phyloP scores from a whole-genome alignment of 1,139 yeast species.

The Candida freyschussii region DNA sequence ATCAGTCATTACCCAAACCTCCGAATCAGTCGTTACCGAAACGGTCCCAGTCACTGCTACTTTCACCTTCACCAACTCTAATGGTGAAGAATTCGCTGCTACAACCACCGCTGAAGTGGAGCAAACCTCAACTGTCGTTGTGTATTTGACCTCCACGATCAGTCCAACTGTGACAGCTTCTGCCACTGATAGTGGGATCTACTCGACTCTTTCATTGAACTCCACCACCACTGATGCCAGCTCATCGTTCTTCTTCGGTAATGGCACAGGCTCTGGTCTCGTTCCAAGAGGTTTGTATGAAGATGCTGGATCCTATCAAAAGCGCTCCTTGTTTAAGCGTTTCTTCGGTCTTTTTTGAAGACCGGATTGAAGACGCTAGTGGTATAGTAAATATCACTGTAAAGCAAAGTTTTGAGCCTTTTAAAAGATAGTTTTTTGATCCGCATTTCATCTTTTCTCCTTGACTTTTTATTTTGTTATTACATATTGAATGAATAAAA shows the following conservation, averaged over 20 bases:
- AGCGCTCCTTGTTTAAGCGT: slow-evolving; percentile 27
- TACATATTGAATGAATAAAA: no score
- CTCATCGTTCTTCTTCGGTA: slow-evolving; percentile 39
- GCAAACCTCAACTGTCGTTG: slow-evolving; percentile 19
- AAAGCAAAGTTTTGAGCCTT: no score
- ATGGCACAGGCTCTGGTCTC: slow-evolving; percentile 31
- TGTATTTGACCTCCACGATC: slow-evolving; percentile 18
- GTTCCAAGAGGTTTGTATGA: slow-evolving; percentile 16
- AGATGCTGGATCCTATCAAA: slow-evolving; percentile 12
- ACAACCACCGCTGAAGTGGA: slow-evolving; percentile 24
- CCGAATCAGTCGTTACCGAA: slow-evolving; percentile 13
- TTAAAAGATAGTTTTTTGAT: no score
- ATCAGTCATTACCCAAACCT: slow-evolving; percentile 13
- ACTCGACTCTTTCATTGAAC: slow-evolving; percentile 15
- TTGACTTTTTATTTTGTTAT: no score
- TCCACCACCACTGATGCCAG: slow-evolving; percentile 26
- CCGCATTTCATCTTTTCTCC: no score
- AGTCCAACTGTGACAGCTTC: slow-evolving; percentile 25
- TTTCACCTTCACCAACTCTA: slow-evolving; percentile 22
- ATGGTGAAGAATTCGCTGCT: slow-evolving; percentile 21
- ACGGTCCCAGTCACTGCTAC: slow-evolving; percentile 19
- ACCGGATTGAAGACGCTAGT: no score
- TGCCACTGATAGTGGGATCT: slow-evolving; percentile 14
- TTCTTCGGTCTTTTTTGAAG: slow-evolving; percentile 22
- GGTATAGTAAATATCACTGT: no score